These are phyloP conservation scores for Clathrospora elynae DNA, from an alignment of 2,329 filamentous ascomycete genomes.

Conservation along the genomic window DNA sequence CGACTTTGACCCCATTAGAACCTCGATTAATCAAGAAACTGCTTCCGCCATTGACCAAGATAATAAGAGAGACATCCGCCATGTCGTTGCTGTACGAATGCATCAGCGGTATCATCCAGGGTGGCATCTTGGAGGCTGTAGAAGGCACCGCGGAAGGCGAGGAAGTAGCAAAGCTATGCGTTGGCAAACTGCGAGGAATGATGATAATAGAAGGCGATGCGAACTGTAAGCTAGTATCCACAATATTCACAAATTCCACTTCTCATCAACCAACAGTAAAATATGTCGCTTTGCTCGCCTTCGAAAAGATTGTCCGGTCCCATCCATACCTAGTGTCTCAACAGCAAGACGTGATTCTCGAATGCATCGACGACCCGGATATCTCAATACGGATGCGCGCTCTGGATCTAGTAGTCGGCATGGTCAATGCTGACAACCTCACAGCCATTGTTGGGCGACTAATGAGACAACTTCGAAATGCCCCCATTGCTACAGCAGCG, in stretches of 20 bases:
- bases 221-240: conserved; percentile 68
- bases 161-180: conserved; percentile 89
- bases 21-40: conserved; percentile 90
- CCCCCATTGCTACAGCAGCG: conserved; percentile 60
- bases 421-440: conserved; percentile 89
- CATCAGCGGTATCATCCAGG: conserved; percentile 97
- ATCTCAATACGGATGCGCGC: conserved; percentile 95
- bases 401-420: conserved; percentile 86
- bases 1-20: conserved; percentile 88
- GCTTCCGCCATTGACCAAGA: conserved; percentile 84
- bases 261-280: conserved; percentile 67
- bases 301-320: conserved; percentile 90
- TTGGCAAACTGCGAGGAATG: conserved; percentile 92
- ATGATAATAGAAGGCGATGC: conserved; percentile 91
- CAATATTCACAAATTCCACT: conserved; percentile 13
- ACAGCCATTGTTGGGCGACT: conserved; percentile 82
- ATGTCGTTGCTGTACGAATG: conserved; percentile 99
- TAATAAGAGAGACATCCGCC: conserved; percentile 91
- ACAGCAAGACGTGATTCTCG: conserved; percentile 94
- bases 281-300: conserved; percentile 93
- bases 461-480: conserved; percentile 78
- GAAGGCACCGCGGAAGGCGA: conserved; percentile 82
- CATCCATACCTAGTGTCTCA: conserved; percentile 87
- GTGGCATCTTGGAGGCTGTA: conserved; percentile 84
- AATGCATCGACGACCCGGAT: conserved; percentile 93